Conservation (phyloP, 2,329 filamentous ascomycete species). For the Aspergillus sp. region DNA sequence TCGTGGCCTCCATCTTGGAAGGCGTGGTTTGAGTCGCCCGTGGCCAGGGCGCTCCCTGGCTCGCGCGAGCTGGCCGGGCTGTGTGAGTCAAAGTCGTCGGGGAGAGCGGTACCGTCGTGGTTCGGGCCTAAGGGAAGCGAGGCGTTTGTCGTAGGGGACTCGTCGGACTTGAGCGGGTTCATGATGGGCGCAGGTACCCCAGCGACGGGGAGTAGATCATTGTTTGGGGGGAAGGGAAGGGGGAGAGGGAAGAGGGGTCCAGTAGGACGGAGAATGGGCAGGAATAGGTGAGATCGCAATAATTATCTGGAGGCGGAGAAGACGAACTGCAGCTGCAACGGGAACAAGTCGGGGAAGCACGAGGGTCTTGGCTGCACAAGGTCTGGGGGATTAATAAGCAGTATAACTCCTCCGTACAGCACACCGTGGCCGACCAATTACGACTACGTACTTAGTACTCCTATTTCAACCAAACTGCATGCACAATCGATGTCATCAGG, state of each 20-base stretch:
- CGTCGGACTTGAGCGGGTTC: conserved; percentile 36
- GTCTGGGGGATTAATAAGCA: background rate
- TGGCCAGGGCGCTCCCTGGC: conserved; percentile 27
- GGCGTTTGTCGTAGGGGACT: conserved; percentile 28
- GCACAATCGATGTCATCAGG: background rate
- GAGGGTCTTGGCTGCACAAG: background rate
- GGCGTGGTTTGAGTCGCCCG: conserved; percentile 21
- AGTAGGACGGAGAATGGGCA: background rate
- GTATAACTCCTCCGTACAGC: no score
- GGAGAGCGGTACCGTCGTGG: conserved; percentile 27
- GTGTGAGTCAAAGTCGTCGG: conserved; percentile 35
- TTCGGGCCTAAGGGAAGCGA: conserved; percentile 23
- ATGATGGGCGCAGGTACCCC: conserved; percentile 41
- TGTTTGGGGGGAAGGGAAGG: conserved; percentile 23
- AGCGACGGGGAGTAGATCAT: conserved; percentile 34
- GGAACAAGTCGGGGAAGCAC: background rate
- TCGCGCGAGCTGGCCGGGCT: conserved; percentile 39
- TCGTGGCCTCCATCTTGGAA: conserved; percentile 22
- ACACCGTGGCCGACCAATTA: no score
- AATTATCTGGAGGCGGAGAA: conserved; percentile 2
- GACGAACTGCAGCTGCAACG: background rate
- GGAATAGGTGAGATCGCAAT: background rate
- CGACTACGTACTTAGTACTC: no score
- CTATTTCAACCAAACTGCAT: background rate
- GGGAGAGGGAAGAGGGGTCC: conserved; percentile 1